Evolutionary conservation across 2,329 filamentous ascomycete species (phyloP).

Genomic region (Periconia sp.): DNA sequence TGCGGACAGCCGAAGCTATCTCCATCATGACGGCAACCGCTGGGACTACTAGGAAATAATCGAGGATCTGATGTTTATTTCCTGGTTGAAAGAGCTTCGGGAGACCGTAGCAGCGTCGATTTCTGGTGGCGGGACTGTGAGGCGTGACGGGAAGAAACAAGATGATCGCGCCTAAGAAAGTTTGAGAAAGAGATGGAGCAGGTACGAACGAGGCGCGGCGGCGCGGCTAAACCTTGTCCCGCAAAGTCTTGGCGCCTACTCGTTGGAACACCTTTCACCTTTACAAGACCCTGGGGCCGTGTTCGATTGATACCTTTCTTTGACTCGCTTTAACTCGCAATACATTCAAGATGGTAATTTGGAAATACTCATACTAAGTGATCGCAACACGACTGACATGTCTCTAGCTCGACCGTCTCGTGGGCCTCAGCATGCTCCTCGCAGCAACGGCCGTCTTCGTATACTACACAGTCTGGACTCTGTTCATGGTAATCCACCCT

Average conservation of each 20-base stretch:
- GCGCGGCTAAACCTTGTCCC: constrained; percentile 10
- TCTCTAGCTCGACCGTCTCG: constrained; percentile 82
- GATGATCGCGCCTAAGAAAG: constrained; percentile 24
- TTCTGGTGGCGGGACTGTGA: background rate
- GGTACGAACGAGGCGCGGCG: constrained; percentile 2
- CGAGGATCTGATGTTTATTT: background rate
- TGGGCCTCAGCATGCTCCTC: constrained; percentile 75
- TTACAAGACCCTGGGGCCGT: constrained; percentile 3
- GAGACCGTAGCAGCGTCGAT: background rate
- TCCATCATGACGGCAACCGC: constrained; percentile 27
- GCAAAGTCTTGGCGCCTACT: constrained; percentile 4
- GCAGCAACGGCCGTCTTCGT: constrained; percentile 72
- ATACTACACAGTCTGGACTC: constrained; percentile 98
- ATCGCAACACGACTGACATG: constrained; percentile 7
- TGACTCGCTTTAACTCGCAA: constrained; percentile 14
- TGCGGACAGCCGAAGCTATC: constrained; percentile 55
- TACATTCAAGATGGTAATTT: constrained; percentile 33
- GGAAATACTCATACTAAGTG: background rate
- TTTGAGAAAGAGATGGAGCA: constrained; percentile 16
- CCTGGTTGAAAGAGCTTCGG: background rate
- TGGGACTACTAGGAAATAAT: background rate
- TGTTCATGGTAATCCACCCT: constrained; percentile 76
- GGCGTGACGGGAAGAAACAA: constrained; percentile 10
- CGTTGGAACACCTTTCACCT: constrained; percentile 17
- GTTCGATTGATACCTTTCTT: constrained; percentile 11